Evolutionary conservation across 1,284 basidiomycete species (phyloP).

Genomic region (Caloboletus firmus): DNA sequence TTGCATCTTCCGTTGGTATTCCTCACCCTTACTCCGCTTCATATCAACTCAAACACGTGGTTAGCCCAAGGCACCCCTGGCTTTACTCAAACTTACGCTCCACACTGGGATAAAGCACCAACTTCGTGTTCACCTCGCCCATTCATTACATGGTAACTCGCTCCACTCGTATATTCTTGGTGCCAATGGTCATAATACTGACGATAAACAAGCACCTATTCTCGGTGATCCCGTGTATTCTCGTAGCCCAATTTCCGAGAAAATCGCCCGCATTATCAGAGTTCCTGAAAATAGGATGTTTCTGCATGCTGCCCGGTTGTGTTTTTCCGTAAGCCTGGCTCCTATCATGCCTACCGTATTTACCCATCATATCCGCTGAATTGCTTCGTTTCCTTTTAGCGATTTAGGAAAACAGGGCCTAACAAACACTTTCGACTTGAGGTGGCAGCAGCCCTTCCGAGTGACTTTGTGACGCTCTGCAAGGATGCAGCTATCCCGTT

Average conservation of each 20-base stretch:
- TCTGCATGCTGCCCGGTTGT: constrained; percentile 59
- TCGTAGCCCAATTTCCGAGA: constrained; percentile 36
- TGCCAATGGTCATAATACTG: background rate
- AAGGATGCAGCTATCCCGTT: constrained; percentile 42
- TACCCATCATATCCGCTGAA: background rate
- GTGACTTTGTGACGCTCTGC: constrained; percentile 51
- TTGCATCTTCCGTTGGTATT: constrained; percentile 58
- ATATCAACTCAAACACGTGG: constrained; percentile 17
- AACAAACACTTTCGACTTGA: constrained; percentile 50
- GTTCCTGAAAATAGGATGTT: constrained; percentile 52
- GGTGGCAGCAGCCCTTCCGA: constrained; percentile 53
- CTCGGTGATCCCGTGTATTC: constrained; percentile 56
- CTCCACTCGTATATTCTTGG: constrained; percentile 2
- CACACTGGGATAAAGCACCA: constrained; percentile 71
- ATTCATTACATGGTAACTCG: constrained; percentile 46
- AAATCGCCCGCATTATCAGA: constrained; percentile 33
- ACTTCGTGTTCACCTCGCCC: constrained; percentile 63
- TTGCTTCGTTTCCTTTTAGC: constrained; percentile 36
- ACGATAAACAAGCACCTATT: constrained; percentile 53
- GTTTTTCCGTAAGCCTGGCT: constrained; percentile 47
- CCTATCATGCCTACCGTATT: background rate
- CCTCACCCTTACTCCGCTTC: constrained; percentile 6
- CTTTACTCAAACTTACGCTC: constrained; percentile 56
- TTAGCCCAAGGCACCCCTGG: constrained; percentile 51
- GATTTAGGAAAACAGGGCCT: constrained; percentile 44